phyloP scores from a whole-genome alignment of 1,139 yeast genomes.

The Spencermartinsiella ligniputridi region DNA sequence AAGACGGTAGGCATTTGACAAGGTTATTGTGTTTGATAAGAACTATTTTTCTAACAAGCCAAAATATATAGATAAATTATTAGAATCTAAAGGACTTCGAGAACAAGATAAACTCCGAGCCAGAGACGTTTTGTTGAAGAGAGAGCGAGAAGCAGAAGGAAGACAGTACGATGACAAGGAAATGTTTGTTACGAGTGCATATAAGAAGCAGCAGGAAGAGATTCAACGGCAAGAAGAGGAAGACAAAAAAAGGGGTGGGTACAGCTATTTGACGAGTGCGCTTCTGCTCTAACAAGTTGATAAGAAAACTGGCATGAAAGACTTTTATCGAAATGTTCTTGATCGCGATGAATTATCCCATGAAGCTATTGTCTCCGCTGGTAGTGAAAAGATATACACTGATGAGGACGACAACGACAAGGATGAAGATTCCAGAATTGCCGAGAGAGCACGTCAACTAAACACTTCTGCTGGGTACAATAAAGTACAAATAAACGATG shows the following conservation, averaged over 20 bases:
- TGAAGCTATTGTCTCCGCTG: conserved; percentile 21
- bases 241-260: conserved; percentile 25
- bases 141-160: conserved; percentile 32
- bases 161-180: conserved; percentile 40
- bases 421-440: neutral
- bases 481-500: conserved; percentile 27
- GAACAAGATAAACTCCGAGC: conserved; percentile 39
- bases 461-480: conserved; percentile 21
- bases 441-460: conserved; percentile 13
- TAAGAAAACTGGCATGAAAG: conserved; percentile 16
- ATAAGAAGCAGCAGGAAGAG: conserved; percentile 37
- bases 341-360: conserved; percentile 22
- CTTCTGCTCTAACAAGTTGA: conserved; percentile 7
- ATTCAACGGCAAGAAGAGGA: conserved; percentile 22
- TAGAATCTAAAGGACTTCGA: conserved; percentile 39
- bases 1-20: conserved; percentile 6
- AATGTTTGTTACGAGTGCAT: conserved; percentile 42
- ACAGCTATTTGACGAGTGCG: neutral
- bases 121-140: conserved; percentile 23
- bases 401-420: conserved; percentile 4
- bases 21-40: conserved; percentile 12
- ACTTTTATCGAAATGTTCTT: conserved; percentile 26
- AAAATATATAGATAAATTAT: conserved; percentile 37
- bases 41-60: conserved; percentile 26
- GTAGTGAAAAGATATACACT: neutral